These are phyloP conservation scores for Ettlia oleoabundans DNA, from an alignment of 139 green algal species.

Conservation along the genomic window DNA sequence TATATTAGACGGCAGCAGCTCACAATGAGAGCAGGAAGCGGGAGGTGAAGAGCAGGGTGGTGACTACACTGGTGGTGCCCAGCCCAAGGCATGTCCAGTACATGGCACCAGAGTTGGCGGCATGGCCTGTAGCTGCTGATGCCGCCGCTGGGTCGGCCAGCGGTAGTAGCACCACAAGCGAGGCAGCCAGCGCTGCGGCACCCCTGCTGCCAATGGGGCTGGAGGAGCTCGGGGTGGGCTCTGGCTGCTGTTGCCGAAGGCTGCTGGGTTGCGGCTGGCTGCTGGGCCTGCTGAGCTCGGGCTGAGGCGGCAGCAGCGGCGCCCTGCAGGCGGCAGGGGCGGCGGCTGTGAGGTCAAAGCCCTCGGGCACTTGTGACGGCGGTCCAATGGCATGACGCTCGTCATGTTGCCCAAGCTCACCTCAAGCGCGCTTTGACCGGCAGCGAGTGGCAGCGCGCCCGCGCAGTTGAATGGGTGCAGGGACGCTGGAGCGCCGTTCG, in stretches of 20 bases:
- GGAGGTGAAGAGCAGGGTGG: slow-evolving; percentile 12
- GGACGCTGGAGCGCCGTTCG: background rate
- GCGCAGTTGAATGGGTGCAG: background rate
- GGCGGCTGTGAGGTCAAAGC: no score
- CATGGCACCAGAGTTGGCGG: background rate
- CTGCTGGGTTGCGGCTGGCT: background rate
- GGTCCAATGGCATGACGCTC: no score
- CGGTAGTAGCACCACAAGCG: slow-evolving; percentile 19
- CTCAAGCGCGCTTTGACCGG: background rate
- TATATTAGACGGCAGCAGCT: no score
- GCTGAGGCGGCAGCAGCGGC: no score
- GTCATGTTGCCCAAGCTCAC: background rate
- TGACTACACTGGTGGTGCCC: background rate
- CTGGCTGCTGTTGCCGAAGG: background rate
- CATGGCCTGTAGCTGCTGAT: background rate
- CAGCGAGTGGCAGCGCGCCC: background rate
- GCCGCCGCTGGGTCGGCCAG: background rate
- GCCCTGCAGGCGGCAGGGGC: no score
- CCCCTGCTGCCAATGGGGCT: no score
- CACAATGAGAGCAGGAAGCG: slow-evolving; percentile 32
- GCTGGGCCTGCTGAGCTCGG: no score
- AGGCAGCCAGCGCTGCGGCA: background rate
- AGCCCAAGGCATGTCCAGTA: slow-evolving; percentile 10
- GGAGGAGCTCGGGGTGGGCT: background rate
- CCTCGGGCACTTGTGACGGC: no score